Base-by-base conservation (phyloP, 257 asterid species). In the Solanum neorickii region DNA sequence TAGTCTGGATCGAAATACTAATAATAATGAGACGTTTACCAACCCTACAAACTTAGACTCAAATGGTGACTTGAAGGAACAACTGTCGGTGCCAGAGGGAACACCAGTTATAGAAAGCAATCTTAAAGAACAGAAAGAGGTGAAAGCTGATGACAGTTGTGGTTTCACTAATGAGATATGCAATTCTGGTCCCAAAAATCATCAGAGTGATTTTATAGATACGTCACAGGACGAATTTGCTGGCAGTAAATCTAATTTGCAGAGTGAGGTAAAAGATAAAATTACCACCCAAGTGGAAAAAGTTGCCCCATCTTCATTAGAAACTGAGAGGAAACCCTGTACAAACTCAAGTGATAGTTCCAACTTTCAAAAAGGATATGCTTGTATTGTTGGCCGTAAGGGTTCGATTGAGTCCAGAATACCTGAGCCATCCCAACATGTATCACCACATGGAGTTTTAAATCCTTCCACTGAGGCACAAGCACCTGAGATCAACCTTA, bases 1-100 rank as follows among this genome's bases (percentile, higher is more conserved):
- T 85, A 88, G 90, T 90, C 27, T 84, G 82, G 94, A 92, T 87
- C 92, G 88, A 83, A 91, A 91, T 78, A 90, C 82, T 90, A 94
- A 87, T 21, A 94, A 87, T 21, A 83, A 77, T 89, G 96, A 89
- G 83, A 87, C 83, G 88, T 87, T 86, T 90, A 89, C 90, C 62
- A 56, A 87, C 82, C 86, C 80, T 73, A 90, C 37, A 86, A 86
- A 86, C 90, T 39, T 75, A 66, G 96, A 91, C 65, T 86, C 91
- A 15, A 92, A 91, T 88, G 90, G 91, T 23, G 88, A 73, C 62
- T 42, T 80, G 41, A 87, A 89, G 78, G 90, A 89, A 87, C 92
- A 89, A 77, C 83, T 82, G 60, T 82, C 87, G 82, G 83, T 86
- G 82, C 89, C 76, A 75, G 90, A 88, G 29, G 93, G 46, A 86